Base-by-base conservation (phyloP, 225 moss, liverwort and hornwort genomes). In the Antitrichia curtipendula region DNA sequence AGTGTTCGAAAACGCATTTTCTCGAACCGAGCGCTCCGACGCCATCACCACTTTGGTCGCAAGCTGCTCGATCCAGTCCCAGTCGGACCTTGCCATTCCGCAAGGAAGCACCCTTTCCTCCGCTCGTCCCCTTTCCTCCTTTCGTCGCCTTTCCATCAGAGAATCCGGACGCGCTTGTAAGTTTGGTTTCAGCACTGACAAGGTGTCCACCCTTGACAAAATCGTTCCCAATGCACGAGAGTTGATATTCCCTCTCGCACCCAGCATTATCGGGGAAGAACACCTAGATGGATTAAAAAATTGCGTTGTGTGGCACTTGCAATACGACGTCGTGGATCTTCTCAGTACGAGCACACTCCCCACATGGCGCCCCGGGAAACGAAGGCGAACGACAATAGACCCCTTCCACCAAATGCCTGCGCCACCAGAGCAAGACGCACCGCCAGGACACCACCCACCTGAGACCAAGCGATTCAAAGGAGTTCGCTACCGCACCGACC, bases 151-250 rank as follows among this genome's bases (percentile, higher is more conserved):
- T 9, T 75, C 75, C 3, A 4, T 5, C 3, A 34, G 75, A 20
- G 1, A 34, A 22, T 75, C 75, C 17, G 32, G 0, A 0, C n/a
- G n/a, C n/a, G n/a, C 21, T 10, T 0, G 0, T 34, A 7, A 0
- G 28, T 0, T 0, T 0, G 73, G 73, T 2, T 0, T 0, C 2
- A 0, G 1, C 0, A 2, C 0, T 17, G 45, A 0, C 29, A 0
- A 2, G 3, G 72, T 17, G 18, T 47, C 11, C 31, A 31, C 19
- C 31, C 2, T 31, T 29, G 1, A 16, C 3, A 16, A 73, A 73
- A 2, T 47, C 18, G 1, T 73, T 19, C 11, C 11, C 73, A 10
- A 18, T 16, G 28, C 0, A 43, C 15, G 3, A 3, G 2, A 0
- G 3, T 13, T 4, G 50, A 4, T 50, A 16, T 12, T 49, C 3